A percentile compares a stretch with the other conserved stretches of the same genome.
These are phyloP conservation scores for Neoboletus magnificus DNA, from an alignment of 768 basidiomycete species.

Conservation along the genomic window DNA sequence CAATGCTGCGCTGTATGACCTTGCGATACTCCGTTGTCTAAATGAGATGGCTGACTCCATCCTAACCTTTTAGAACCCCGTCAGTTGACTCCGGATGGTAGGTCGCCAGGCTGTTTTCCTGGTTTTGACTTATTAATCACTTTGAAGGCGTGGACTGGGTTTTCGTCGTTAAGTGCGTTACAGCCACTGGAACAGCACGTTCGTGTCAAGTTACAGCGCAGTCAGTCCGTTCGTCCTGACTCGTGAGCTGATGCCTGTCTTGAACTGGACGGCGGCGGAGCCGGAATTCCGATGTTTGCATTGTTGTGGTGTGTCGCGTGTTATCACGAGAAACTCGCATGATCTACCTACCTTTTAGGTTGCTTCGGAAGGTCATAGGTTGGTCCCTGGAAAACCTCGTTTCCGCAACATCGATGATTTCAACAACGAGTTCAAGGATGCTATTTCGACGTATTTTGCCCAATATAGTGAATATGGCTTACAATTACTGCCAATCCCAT, in stretches of 20 bases:
- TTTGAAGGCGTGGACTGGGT: slow-evolving; percentile 36
- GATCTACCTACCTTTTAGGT: slow-evolving; percentile 22
- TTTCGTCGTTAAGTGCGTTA: slow-evolving; percentile 45
- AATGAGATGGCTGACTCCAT: slow-evolving; percentile 5
- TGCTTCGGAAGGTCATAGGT: slow-evolving; percentile 29
- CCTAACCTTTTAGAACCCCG: slow-evolving; percentile 20
- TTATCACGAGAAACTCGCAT: background rate
- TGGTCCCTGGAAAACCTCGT: slow-evolving; percentile 15
- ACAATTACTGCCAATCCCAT: background rate
- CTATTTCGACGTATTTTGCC: slow-evolving; percentile 13
- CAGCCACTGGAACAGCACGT: background rate
- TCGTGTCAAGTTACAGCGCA: slow-evolving; percentile 31
- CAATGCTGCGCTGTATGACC: slow-evolving; percentile 46
- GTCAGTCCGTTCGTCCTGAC: slow-evolving; percentile 57
- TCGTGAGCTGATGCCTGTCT: slow-evolving; percentile 48
- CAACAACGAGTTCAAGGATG: slow-evolving; percentile 32
- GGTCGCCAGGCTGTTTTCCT: background rate
- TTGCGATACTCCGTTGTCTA: background rate
- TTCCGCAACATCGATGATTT: slow-evolving; percentile 36
- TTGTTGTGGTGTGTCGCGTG: slow-evolving; percentile 47
- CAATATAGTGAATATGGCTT: slow-evolving; percentile 33
- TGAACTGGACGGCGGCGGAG: slow-evolving; percentile 46
- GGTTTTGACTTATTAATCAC: background rate
- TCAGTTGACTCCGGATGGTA: slow-evolving; percentile 29
- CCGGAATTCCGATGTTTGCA: slow-evolving; percentile 56